These are phyloP conservation scores for Plectranthus barbatus DNA, from an alignment of 257 asterid genomes.

Conservation along the genomic window DNA sequence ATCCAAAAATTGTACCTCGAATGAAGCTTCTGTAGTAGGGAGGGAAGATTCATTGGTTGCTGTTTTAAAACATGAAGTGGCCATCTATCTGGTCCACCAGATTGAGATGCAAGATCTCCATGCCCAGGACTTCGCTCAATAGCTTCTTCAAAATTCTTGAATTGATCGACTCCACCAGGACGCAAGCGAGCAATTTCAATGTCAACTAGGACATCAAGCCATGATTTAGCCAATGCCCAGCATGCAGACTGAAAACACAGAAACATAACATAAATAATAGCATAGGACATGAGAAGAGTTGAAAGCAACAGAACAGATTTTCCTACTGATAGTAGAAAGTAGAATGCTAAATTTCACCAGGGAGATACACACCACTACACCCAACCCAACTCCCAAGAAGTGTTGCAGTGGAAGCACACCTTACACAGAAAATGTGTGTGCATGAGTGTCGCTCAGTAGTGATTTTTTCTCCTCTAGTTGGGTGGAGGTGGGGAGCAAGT, in stretches of 20 bases:
- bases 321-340: slow-evolving; percentile 2
- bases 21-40: slow-evolving; percentile 97
- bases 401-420: background rate
- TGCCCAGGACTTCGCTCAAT: slow-evolving; percentile 58
- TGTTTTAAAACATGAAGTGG: slow-evolving; percentile 86
- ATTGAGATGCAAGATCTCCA: slow-evolving; percentile 48
- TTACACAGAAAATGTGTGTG: background rate
- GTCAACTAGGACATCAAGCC: slow-evolving; percentile 96
- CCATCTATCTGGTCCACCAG: slow-evolving; percentile 69
- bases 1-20: slow-evolving; percentile 51
- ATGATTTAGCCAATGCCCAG: slow-evolving; percentile 99
- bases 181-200: slow-evolving; percentile 47
- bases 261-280: slow-evolving; percentile 6
- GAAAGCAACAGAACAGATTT: background rate
- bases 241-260: slow-evolving; percentile 84
- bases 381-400: background rate
- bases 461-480: background rate
- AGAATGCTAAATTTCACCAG: background rate
- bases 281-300: background rate
- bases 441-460: background rate
- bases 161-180: slow-evolving; percentile 54
- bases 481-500: no score
- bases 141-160: slow-evolving; percentile 70
- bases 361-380: slow-evolving; percentile 4
- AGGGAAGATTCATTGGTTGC: slow-evolving; percentile 79